Evolutionary conservation across 495 filamentous ascomycete genomes (phyloP), one percentile per base, ranked within the genome.

Genomic region (Penicillium maclennaniae): DNA sequence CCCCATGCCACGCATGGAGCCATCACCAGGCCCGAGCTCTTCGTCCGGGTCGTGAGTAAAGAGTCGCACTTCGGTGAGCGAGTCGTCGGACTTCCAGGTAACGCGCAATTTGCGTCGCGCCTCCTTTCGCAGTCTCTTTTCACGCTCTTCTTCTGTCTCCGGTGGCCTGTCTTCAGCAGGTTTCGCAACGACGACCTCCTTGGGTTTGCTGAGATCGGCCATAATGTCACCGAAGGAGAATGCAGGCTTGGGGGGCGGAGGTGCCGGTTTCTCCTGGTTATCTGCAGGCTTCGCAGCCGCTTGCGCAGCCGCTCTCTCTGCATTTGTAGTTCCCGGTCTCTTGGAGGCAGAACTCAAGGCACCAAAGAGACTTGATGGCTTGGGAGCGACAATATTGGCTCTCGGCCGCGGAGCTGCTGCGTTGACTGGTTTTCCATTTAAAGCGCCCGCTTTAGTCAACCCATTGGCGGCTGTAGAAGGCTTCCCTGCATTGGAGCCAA

Each of bases 31-130:
- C n/a, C 84, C 85, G 52, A 85, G 73, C 49, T 93, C 87, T 64
- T 95, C 89, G 20, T 91, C 87, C 3, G 85, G 87, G 50, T 92
- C 84, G 51, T 91, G 87, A 23, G 82, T 84, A 62, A 96, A 92
- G 19, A 85, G 73, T 40, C 85, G 78, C 34, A 93, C 71, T 57
- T 90, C 73, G 1, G 84, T 85, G 6, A 96, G 77, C n/a, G 78
- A 75, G 27, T 85, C 77, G 49, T 88, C 89, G 0, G 84, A 78
- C 63, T 87, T 91, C 77, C 78, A 96, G 56, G 64, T 80, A 48
- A 85, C 89, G 45, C 80, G 82, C 28, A 89, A 72, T 52, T 85
- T 84, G 10, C 89, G 80, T 34, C 90, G 81, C 26, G 80, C 77
- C 63, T 95, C 90, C 57, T 91, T 95, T 28, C 89, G 82, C 4